These are phyloP conservation scores for Durusdinium trenchii DNA, from an alignment of 73 alveolate genomes.

Conservation along the genomic window DNA sequence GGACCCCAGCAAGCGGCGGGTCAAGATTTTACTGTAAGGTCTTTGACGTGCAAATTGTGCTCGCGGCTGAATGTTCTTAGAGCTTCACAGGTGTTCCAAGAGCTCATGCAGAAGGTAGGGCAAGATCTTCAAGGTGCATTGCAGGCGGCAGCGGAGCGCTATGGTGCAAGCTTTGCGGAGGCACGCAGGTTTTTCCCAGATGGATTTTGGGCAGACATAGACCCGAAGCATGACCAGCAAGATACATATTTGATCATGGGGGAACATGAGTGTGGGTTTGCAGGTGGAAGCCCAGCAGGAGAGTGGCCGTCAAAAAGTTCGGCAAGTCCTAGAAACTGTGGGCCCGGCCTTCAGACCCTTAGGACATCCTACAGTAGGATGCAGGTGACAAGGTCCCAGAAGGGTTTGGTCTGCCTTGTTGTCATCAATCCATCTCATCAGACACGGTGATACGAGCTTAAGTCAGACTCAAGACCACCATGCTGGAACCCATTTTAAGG, in stretches of 20 bases:
- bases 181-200: background rate
- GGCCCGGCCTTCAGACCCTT: background rate
- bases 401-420: background rate
- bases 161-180: constrained; percentile 42
- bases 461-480: background rate
- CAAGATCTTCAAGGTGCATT: background rate
- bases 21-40: too few species aligned
- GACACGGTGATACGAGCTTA: too few species aligned
- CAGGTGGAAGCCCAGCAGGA: constrained; percentile 60
- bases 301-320: constrained; percentile 57
- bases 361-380: background rate
- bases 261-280: too few species aligned
- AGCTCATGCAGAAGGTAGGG: constrained; percentile 16
- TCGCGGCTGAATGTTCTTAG: background rate
- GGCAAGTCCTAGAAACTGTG: background rate
- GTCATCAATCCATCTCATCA: background rate
- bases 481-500: background rate
- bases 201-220: background rate
- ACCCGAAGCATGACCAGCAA: background rate
- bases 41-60: too few species aligned
- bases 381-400: background rate
- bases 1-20: background rate
- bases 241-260: background rate
- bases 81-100: constrained; percentile 16
- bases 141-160: constrained; percentile 41